Evolutionary conservation across 305 asterid species (phyloP), one percentile per base, ranked within the genome.

Genomic region (Ruellia speciosa): DNA sequence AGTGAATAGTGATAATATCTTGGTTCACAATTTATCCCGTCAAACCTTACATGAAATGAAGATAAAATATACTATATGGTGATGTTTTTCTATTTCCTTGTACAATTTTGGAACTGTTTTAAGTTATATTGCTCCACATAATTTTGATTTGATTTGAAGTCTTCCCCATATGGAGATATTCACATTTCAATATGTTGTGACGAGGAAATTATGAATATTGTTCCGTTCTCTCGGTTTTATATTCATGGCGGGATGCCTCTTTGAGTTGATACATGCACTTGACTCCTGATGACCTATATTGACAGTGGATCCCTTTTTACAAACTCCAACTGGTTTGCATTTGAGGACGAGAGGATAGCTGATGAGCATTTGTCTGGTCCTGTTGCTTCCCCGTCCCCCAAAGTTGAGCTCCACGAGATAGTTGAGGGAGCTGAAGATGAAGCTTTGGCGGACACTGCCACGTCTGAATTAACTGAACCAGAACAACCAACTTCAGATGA

Each of bases 271-370:
- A 6, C 11, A 6, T 13, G 49, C 3, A 13, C 49, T 43, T 43
- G 56, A 70, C 51, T 54, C 58, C 65, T 64, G 47, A 28, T 67
- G 3, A 24, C 31, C 31, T 43, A 20, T 68, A 62, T 68, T 68
- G 60, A 16, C 93, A 90, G 98, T 50, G 95, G 88, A 39, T 88
- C 96, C 60, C 93, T 85, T 56, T 85, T 92, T 63, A 81, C 96
- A 20, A 92, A 88, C 77, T 92, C 98, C 76, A 79, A 88, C 69
- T 92, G 98, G 98, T 88, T 92, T 71, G 94, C 94, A 14, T 85
- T 83, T 34, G 93, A 81, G 79, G 96, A 86, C 14, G 86, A 66
- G 35, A 77, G 77, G 64, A 60, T 55, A 37, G 75, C 31, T 39
- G 69, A 71, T 58, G 86, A 81, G 62, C 71, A 72, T 88, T 45